Conservation (phyloP, 2,329 filamentous ascomycete species). For the Verticillium nubilum region DNA sequence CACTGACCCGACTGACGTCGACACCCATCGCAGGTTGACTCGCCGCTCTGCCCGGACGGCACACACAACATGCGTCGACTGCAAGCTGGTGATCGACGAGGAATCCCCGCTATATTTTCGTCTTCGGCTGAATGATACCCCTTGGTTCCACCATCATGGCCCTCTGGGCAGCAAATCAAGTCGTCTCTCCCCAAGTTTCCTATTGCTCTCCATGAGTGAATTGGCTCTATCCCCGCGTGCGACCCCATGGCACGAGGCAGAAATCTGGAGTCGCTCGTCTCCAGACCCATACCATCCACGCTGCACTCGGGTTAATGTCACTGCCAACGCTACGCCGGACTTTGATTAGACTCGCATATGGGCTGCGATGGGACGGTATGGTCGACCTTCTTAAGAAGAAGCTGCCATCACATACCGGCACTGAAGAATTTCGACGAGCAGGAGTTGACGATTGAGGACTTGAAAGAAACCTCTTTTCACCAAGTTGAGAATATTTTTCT, state of each 20-base stretch:
- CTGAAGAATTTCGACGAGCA: too few relatives aligned
- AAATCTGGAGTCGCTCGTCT: neutral
- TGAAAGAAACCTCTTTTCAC: neutral
- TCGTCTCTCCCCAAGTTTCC: neutral
- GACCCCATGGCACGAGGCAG: neutral
- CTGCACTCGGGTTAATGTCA: neutral
- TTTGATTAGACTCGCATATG: neutral
- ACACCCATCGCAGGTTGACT: neutral
- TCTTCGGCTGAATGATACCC: neutral
- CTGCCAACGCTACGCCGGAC: neutral
- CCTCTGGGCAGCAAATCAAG: neutral
- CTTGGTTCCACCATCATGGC: neutral
- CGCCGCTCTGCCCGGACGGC: neutral
- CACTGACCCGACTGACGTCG: neutral
- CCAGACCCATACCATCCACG: neutral
- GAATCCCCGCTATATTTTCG: neutral
- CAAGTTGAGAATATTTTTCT: neutral
- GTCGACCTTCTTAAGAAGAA: neutral
- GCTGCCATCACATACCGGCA: too few relatives aligned
- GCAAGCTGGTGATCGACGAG: neutral
- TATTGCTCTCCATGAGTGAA: neutral
- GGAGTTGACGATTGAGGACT: neutral
- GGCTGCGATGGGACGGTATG: neutral
- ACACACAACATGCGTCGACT: neutral
- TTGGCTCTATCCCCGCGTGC: neutral